phyloP scores from a whole-genome alignment of 2,329 filamentous ascomycete genomes.

The Phaeosphaeriaceae sp. region DNA sequence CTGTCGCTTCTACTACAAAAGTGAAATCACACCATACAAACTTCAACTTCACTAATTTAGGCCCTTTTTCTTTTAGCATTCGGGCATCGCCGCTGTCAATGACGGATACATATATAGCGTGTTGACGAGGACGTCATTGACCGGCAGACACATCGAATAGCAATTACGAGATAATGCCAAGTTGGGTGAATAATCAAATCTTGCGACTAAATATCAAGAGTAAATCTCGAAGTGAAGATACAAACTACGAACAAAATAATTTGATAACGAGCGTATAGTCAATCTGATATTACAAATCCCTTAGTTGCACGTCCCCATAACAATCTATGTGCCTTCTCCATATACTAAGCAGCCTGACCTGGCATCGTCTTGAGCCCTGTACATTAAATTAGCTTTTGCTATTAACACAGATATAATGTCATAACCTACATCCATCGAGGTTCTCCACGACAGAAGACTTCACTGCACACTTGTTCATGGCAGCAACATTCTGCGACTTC shows the following conservation, averaged over 20 bases:
- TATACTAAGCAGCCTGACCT: background rate
- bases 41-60: background rate
- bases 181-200: no score
- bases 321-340: no score
- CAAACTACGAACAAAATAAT: no score
- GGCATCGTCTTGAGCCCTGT: constrained; percentile 1
- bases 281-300: constrained; percentile 1
- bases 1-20: no score
- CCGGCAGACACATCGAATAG: no score
- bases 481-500: constrained; percentile 26
- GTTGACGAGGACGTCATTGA: no score
- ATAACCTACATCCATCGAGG: constrained; percentile 29
- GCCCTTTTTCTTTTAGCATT: background rate
- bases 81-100: constrained; percentile 4
- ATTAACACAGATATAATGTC: background rate
- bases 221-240: no score
- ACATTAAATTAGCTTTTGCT: background rate
- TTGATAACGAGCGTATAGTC: constrained; percentile 7
- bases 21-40: background rate
- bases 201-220: no score
- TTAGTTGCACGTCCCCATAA: background rate
- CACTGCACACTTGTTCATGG: constrained; percentile 35
- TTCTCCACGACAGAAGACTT: constrained; percentile 29
- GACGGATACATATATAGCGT: no score
- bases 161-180: no score